Evolutionary conservation across 306 rosid species (phyloP).

Genomic region (Inga leiocalycina): DNA sequence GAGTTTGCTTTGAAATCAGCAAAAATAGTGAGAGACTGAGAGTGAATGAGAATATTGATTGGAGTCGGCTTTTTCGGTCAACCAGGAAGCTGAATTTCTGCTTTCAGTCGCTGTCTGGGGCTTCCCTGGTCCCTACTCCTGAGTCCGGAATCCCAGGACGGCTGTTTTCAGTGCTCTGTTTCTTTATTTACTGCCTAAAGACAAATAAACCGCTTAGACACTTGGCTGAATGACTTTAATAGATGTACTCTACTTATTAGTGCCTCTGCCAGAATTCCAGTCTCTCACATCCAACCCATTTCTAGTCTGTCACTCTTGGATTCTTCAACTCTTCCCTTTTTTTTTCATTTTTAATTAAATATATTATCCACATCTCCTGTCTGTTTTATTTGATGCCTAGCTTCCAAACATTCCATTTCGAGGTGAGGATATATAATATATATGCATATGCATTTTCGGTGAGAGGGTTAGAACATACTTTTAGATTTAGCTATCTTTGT

Average conservation of each 20-base stretch:
- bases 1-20: constrained; percentile 28
- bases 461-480: neutral
- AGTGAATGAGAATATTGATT: constrained; percentile 35
- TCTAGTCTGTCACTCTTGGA: neutral
- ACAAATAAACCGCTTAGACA: constrained; percentile 38
- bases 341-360: neutral
- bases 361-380: neutral
- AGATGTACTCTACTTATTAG: neutral
- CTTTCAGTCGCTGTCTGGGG: constrained; percentile 44
- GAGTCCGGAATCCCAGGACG: constrained; percentile 60
- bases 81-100: constrained; percentile 47
- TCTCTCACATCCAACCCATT: neutral
- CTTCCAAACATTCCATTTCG: neutral
- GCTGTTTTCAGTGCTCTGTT: constrained; percentile 49
- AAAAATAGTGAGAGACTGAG: constrained; percentile 32
- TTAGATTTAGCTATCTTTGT: neutral
- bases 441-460: neutral
- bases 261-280: neutral
- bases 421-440: neutral
- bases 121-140: constrained; percentile 49
- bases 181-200: constrained; percentile 49
- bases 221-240: neutral
- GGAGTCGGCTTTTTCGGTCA: constrained; percentile 46
- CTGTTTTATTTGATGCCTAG: neutral
- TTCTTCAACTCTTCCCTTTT: neutral